Evolutionary conservation across 305 asterid genomes (phyloP), one percentile per base, ranked within the genome.

Genomic region (Fraxinus latifolia): DNA sequence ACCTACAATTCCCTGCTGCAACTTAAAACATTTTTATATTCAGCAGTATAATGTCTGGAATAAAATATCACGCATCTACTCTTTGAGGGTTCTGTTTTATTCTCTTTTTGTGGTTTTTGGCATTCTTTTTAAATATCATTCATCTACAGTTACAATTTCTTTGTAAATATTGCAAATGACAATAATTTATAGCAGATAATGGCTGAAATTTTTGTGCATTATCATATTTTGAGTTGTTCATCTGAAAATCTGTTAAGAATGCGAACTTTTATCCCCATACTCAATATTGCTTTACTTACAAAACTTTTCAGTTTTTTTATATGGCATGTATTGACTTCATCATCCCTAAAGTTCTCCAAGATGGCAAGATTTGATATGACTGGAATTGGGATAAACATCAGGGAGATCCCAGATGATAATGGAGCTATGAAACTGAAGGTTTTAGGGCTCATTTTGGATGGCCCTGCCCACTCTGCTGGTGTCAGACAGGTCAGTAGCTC

Each of bases 291-390:
- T 76, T 82, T 76, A 88, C 93, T 90, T 85, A 83, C 89, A 78
- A 88, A 81, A 77, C 37, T 73, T 87, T 91, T 87, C 95, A 92
- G 94, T 92, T 83, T 89, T 90, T 90, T 93, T 88, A 86, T 93
- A 79, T 90, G 93, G 88, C 88, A 86, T 90, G 84, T 91, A 88
- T 92, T 90, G 89, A 87, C 90, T 89, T 84, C 89, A 74, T 93
- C 91, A 80, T 89, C 87, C 78, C 84, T 83, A 86, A 90, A 96
- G 99, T 91, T 96, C 90, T 90, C 99, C 85, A 93, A 94, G 96
- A 94, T 96, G 98, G 97, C 97, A 78, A 92, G 95, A 88, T 96
- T 93, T 84, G 99, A 96, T 88, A 96, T 96, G 92, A 90, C 96
- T 82, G 97, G 98, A 81, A 93, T 96, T 78, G 99, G 99, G 83